Conservation (phyloP, 2,329 filamentous ascomycete genomes). For the Colletotrichum sp. region DNA sequence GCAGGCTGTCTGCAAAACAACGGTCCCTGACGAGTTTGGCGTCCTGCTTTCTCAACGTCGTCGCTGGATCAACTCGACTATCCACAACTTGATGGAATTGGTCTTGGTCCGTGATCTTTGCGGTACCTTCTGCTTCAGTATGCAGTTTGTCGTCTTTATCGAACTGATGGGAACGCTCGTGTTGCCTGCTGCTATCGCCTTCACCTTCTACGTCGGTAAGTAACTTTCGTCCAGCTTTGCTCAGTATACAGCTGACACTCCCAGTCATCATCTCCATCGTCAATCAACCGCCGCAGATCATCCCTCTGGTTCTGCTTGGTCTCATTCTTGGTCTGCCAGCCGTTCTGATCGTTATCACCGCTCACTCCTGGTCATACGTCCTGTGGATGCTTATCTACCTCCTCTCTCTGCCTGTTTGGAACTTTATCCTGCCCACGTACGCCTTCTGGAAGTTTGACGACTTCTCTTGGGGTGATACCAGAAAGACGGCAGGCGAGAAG, state of each 20-base stretch:
- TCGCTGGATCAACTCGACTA: conserved; percentile 98
- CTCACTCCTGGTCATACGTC: conserved; percentile 90
- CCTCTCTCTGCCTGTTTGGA: conserved; percentile 92
- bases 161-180: conserved; percentile 95
- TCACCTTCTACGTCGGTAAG: conserved; percentile 95
- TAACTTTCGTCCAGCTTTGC: conserved; percentile 25
- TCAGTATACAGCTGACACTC: neutral
- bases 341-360: conserved; percentile 89
- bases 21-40: conserved; percentile 89
- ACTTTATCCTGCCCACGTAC: conserved; percentile 92
- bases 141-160: conserved; percentile 98
- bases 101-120: conserved; percentile 94
- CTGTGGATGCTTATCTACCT: conserved; percentile 98
- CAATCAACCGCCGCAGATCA: conserved; percentile 76
- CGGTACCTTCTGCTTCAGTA: conserved; percentile 99
- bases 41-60: conserved; percentile 93
- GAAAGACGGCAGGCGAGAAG: conserved; percentile 91
- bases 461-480: conserved; percentile 98
- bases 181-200: conserved; percentile 92
- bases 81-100: conserved; percentile 98
- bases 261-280: conserved; percentile 86
- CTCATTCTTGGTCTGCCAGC: conserved; percentile 94
- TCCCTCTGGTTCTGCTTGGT: conserved; percentile 86
- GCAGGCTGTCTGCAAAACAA: conserved; percentile 98
- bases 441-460: conserved; percentile 99